phyloP scores from a whole-genome alignment of 2,329 filamentous ascomycete genomes.

The Davidsoniella neocaledoniae region DNA sequence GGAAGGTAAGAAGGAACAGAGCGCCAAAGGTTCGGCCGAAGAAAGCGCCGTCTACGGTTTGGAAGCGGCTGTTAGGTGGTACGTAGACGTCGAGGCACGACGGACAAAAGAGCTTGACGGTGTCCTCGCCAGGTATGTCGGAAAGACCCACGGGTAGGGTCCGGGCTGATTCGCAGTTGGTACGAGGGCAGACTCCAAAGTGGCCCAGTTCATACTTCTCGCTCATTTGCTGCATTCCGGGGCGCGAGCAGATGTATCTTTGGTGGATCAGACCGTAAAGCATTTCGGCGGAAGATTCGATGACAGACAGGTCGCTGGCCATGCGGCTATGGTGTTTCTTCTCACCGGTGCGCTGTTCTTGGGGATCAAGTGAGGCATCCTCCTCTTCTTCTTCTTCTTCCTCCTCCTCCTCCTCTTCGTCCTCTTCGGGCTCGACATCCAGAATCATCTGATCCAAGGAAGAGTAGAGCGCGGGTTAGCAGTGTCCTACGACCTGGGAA shows the following conservation, averaged over 20 bases:
- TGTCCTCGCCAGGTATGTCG: slow-evolving; percentile 90
- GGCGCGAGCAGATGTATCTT: slow-evolving; percentile 90
- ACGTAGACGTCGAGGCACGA: slow-evolving; percentile 95
- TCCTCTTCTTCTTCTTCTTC: slow-evolving; percentile 58
- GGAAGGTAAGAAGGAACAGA: slow-evolving; percentile 96
- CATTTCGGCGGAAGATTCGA: slow-evolving; percentile 95
- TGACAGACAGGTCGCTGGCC: slow-evolving; percentile 82
- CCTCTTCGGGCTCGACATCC: slow-evolving; percentile 91
- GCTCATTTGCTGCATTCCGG: slow-evolving; percentile 96
- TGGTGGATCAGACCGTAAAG: slow-evolving; percentile 97
- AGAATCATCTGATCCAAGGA: slow-evolving; percentile 59
- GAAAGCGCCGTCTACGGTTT: slow-evolving; percentile 93
- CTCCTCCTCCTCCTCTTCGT: slow-evolving; percentile 72
- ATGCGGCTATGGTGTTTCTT: slow-evolving; percentile 69
- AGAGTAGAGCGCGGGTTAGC: background rate
- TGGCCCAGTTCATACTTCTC: slow-evolving; percentile 97
- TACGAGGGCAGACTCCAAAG: slow-evolving; percentile 90
- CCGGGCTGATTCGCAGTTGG: slow-evolving; percentile 76
- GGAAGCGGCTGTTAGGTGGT: slow-evolving; percentile 90
- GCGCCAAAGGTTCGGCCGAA: slow-evolving; percentile 96
- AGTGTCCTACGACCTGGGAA: background rate
- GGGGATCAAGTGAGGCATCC: slow-evolving; percentile 43
- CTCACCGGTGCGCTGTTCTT: slow-evolving; percentile 37
- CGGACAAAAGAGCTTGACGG: slow-evolving; percentile 95
- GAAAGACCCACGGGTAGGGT: slow-evolving; percentile 87